Conservation (phyloP, 2,329 filamentous ascomycete species). For the Dactylonectria macrodidyma region DNA sequence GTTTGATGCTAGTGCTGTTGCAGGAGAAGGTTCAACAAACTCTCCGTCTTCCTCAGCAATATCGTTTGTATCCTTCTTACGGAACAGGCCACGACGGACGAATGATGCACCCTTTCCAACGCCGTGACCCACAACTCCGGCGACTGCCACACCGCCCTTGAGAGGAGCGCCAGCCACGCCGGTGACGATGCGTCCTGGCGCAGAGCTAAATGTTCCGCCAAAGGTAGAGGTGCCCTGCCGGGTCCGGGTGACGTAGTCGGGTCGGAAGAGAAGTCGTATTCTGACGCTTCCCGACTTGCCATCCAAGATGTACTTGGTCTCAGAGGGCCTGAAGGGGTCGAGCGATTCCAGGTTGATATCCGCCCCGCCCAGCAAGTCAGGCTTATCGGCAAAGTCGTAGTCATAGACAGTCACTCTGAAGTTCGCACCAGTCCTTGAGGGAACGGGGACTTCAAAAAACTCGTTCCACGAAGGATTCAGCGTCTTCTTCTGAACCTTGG, state of each 20-base stretch:
- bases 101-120: constrained; percentile 94
- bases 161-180: constrained; percentile 89
- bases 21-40: constrained; percentile 57
- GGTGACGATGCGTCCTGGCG: constrained; percentile 89
- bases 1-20: constrained; percentile 51
- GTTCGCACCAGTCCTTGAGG: constrained; percentile 87
- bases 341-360: constrained; percentile 83
- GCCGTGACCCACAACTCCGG: constrained; percentile 78
- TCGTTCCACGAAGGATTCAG: constrained; percentile 97
- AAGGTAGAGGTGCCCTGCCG: constrained; percentile 95
- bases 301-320: constrained; percentile 82
- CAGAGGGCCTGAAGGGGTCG: constrained; percentile 87
- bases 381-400: constrained; percentile 97
- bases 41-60: constrained; percentile 64
- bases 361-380: constrained; percentile 87
- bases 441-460: constrained; percentile 87
- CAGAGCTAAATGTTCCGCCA: constrained; percentile 87
- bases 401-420: constrained; percentile 91
- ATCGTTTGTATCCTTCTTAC: constrained; percentile 77
- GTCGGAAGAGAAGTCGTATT: constrained; percentile 90
- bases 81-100: constrained; percentile 86
- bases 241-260: constrained; percentile 88
- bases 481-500: constrained; percentile 96
- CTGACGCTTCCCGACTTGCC: constrained; percentile 90
- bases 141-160: constrained; percentile 88